phyloP scores from a whole-genome alignment of 139 green algal species.

The Pleodorina starrii region DNA sequence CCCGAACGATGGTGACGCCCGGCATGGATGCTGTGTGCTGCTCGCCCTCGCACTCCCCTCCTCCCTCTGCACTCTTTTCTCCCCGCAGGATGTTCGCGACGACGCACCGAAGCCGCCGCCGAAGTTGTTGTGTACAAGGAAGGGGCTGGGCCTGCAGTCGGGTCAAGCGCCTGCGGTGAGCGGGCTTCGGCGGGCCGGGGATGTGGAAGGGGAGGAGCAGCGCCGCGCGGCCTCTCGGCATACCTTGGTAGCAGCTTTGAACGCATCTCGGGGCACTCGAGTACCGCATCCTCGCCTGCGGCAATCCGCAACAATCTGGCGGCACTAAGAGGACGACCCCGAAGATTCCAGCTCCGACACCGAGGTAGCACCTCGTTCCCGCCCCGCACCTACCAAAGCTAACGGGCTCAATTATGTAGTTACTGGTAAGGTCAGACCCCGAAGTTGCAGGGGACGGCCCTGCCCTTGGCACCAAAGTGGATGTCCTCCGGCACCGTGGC shows the following conservation, averaged over 20 bases:
- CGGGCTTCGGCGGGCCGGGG: constrained; percentile 18
- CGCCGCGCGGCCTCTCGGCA: background rate
- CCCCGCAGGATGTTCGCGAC: too few species aligned
- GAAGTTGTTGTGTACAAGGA: constrained; percentile 82
- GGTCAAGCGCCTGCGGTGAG: constrained; percentile 5
- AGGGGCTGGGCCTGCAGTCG: constrained; percentile 67
- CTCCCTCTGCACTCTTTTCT: too few species aligned
- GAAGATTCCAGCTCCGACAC: background rate
- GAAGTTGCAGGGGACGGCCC: background rate
- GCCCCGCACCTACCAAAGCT: constrained; percentile 22
- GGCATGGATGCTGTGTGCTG: too few species aligned
- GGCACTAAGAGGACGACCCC: background rate
- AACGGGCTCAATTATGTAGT: constrained; percentile 35
- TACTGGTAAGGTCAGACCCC: constrained; percentile 7
- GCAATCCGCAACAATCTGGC: background rate
- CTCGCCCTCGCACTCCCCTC: too few species aligned
- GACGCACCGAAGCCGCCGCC: constrained; percentile 87
- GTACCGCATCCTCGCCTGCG: constrained; percentile 67
- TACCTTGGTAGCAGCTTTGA: constrained; percentile 65
- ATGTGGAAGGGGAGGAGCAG: too few species aligned
- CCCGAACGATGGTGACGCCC: too few species aligned
- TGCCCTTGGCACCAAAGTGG: background rate
- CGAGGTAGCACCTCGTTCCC: background rate
- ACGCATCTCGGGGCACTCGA: constrained; percentile 75
- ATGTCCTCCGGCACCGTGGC: background rate